phyloP scores from a whole-genome alignment of 2,329 filamentous ascomycete species.

The Capronia americana region DNA sequence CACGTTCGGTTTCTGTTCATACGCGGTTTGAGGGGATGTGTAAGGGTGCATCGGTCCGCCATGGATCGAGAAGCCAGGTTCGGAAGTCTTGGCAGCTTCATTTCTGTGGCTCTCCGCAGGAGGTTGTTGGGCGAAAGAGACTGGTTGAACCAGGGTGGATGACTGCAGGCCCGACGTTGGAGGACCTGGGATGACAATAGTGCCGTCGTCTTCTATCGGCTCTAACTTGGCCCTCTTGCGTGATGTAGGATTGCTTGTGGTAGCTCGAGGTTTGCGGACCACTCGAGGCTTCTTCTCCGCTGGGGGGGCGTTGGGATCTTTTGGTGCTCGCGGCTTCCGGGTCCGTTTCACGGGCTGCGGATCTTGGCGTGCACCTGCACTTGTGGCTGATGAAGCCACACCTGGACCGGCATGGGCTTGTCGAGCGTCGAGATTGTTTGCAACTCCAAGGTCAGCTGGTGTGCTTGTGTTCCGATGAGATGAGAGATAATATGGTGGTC shows the following conservation, averaged over 20 bases:
- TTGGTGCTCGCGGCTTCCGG: slow-evolving; percentile 47
- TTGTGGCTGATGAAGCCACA: slow-evolving; percentile 36
- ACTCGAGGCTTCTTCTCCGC: slow-evolving; percentile 42
- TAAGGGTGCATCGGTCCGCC: slow-evolving; percentile 33
- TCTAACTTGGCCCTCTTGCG: slow-evolving; percentile 58
- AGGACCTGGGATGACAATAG: slow-evolving; percentile 27
- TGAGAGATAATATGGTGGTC: slow-evolving; percentile 19
- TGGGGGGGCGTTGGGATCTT: slow-evolving; percentile 38
- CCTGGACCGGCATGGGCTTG: slow-evolving; percentile 21
- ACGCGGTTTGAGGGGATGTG: slow-evolving; percentile 46
- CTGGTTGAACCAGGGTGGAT: slow-evolving; percentile 36
- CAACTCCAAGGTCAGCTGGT: slow-evolving; percentile 30
- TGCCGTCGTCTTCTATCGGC: slow-evolving; percentile 21
- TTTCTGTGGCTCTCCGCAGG: slow-evolving; percentile 1
- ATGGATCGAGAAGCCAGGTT: slow-evolving; percentile 51
- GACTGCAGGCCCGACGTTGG: slow-evolving; percentile 29
- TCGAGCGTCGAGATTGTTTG: slow-evolving; percentile 28
- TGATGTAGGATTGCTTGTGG: slow-evolving; percentile 45
- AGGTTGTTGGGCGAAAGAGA: slow-evolving; percentile 25
- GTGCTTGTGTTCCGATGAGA: slow-evolving; percentile 21
- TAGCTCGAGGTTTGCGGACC: slow-evolving; percentile 34
- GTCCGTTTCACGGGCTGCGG: slow-evolving; percentile 37
- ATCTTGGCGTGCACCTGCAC: slow-evolving; percentile 41
- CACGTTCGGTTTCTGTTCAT: slow-evolving; percentile 50
- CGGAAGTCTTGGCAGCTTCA: slow-evolving; percentile 41